Percentiles rank a stretch among this genome's conserved stretches.
Evolutionary conservation across 768 basidiomycete genomes (phyloP).

Genomic region (Podaxis carcinomalis): DNA sequence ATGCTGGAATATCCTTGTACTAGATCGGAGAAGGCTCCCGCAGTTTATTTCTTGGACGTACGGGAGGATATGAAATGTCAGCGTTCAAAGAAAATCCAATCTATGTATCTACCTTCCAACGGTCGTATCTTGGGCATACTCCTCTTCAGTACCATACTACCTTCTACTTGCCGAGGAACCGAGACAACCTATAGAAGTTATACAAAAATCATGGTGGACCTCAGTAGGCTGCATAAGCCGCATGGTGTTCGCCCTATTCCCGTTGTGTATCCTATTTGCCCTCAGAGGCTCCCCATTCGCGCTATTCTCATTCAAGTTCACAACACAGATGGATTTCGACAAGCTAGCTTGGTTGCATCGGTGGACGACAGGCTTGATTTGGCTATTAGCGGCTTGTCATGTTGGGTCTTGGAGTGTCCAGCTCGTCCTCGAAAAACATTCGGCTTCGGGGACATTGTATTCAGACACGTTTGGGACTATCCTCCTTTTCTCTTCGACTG

Average conservation of each 20-base stretch:
- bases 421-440: slow-evolving; percentile 45
- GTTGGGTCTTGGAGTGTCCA: slow-evolving; percentile 69
- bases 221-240: slow-evolving; percentile 54
- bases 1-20: slow-evolving; percentile 33
- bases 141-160: slow-evolving; percentile 52
- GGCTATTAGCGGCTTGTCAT: slow-evolving; percentile 57
- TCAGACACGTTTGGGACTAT: slow-evolving; percentile 53
- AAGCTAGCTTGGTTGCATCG: slow-evolving; percentile 69
- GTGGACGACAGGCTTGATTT: slow-evolving; percentile 68
- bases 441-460: slow-evolving; percentile 32
- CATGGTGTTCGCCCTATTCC: slow-evolving; percentile 69
- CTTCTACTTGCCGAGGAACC: slow-evolving; percentile 44
- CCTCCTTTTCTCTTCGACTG: slow-evolving; percentile 59
- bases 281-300: slow-evolving; percentile 73
- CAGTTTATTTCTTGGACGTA: slow-evolving; percentile 34
- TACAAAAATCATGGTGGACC: slow-evolving; percentile 70
- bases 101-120: slow-evolving; percentile 54
- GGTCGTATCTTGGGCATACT: slow-evolving; percentile 51
- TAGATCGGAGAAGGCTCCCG: slow-evolving; percentile 56
- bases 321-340: slow-evolving; percentile 68
- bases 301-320: slow-evolving; percentile 49
- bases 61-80: slow-evolving; percentile 24
- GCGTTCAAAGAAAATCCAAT: slow-evolving; percentile 25
- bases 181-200: slow-evolving; percentile 39
- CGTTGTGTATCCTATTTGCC: slow-evolving; percentile 65